Evolutionary conservation across 2,329 filamentous ascomycete species (phyloP).

Genomic region (Furcasterigmium sp.): DNA sequence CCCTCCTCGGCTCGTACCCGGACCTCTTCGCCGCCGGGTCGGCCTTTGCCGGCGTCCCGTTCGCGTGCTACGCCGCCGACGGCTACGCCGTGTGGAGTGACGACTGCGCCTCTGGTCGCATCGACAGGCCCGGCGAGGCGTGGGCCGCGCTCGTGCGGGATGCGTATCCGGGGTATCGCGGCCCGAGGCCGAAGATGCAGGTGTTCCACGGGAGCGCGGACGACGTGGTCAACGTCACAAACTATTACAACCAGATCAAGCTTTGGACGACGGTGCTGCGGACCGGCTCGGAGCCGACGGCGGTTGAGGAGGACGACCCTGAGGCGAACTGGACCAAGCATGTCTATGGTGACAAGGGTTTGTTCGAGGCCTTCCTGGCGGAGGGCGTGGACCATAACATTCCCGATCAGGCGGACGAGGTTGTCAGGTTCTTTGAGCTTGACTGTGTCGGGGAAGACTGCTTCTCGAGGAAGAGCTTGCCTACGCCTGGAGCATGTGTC

Average conservation of each 20-base stretch:
- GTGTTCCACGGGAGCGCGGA: conserved; percentile 52
- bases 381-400: conserved; percentile 12
- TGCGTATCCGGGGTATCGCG: conserved; percentile 45
- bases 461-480: conserved; percentile 11
- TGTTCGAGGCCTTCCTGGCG: conserved; percentile 13
- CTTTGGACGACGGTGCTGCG: conserved; percentile 39
- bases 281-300: conserved; percentile 5
- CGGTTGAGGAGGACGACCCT: conserved; percentile 5
- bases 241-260: conserved; percentile 50
- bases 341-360: conserved; percentile 8
- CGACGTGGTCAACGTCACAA: conserved; percentile 42
- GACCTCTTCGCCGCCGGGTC: conserved; percentile 46
- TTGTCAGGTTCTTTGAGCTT: conserved; percentile 13
- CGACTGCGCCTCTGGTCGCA: conserved; percentile 44
- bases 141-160: conserved; percentile 28
- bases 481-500: neutral
- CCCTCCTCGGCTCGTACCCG: conserved; percentile 45
- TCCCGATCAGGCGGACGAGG: conserved; percentile 12
- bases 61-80: conserved; percentile 36
- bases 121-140: conserved; percentile 24
- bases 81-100: conserved; percentile 43
- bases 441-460: conserved; percentile 10
- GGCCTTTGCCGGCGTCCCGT: conserved; percentile 35
- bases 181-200: conserved; percentile 49
- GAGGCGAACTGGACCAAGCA: conserved; percentile 12